Percentiles rank a stretch among this genome's conserved stretches.
These are phyloP conservation scores for Diplodia seriata DNA, from an alignment of 2,329 filamentous ascomycete species.

Conservation along the genomic window DNA sequence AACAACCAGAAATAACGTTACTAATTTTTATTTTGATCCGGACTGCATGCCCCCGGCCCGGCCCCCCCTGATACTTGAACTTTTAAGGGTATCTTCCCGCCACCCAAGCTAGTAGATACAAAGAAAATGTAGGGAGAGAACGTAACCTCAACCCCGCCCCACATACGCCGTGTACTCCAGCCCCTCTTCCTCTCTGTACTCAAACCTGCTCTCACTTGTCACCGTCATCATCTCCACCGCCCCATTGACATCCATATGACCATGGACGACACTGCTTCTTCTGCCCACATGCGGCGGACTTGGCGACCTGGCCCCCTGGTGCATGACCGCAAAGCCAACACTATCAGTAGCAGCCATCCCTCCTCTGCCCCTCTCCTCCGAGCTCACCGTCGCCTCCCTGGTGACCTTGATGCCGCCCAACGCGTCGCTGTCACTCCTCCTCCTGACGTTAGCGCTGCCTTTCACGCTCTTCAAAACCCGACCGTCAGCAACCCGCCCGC, in stretches of 20 bases:
- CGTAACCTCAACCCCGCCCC: neutral
- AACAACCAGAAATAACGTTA: no score
- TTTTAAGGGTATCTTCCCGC: constrained; percentile 7
- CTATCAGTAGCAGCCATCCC: neutral
- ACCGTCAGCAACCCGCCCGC: no score
- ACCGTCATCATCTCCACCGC: constrained; percentile 4
- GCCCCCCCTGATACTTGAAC: neutral
- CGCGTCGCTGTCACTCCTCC: neutral
- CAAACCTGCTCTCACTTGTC: constrained; percentile 4
- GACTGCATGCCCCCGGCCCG: neutral
- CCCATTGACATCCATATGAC: neutral
- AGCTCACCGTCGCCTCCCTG: constrained; percentile 3
- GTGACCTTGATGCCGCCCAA: constrained; percentile 21
- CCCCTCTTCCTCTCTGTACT: constrained; percentile 1
- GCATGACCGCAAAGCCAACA: neutral
- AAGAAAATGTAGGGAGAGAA: neutral
- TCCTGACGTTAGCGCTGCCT: neutral
- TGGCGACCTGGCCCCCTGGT: neutral
- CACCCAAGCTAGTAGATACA: neutral
- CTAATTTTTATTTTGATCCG: neutral
- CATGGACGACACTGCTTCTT: neutral
- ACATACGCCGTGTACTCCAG: constrained; percentile 23
- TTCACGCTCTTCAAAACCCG: neutral
- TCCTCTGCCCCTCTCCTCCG: constrained; percentile 16
- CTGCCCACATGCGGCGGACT: neutral